Evolutionary conservation across 192 early-diverging fungal genomes (phyloP), one percentile per base, ranked within the genome.

Genomic region (Umbelopsis ramanniana): DNA sequence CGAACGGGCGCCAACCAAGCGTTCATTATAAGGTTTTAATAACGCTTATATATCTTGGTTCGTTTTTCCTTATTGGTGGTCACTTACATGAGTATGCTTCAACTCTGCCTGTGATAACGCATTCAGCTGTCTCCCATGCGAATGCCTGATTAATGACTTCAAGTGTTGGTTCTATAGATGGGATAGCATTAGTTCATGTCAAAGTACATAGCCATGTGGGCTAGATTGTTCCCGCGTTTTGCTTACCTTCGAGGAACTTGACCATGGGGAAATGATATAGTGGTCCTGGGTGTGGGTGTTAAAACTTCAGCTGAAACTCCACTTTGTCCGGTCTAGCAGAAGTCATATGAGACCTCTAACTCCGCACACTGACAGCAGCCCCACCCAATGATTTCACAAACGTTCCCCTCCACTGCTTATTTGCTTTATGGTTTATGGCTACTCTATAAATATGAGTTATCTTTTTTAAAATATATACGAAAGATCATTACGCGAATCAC

Each of bases 41-140:
- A 43, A 43, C 40, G 40, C 6, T 11, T 43, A 43, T 43, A 11
- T 43, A 43, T 7, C 8, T 11, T 50, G 15, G 15, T 50, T 19
- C 9, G 6, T 50, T 1, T 50, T 50, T 15, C 47, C 19, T 50
- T 15, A n/a, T 21, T n/a, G 2, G 19, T n/a, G n/a, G 48, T 50
- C 9, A 50, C 48, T 89, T 93, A 94, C 95, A 97, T 45, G 95
- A 94, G 77, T 99, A 99, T 24, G 94, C 90, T 82, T 99, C 97
- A 26, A 97, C 78, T 72, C 95, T 82, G 38, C 94, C 95, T 69
- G 90, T 84, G 23, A 97, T 85, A 79, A 84, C 85, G 77, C 88
- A 90, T 80, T 99, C 96, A 47, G 92, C 86, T 33, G 92, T 93
- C 52, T 95, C 90, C 81, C 91, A 97, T 43, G 88, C 86, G 24